Base-by-base conservation (phyloP, 768 basidiomycete genomes). In the Phaffia australis region DNA sequence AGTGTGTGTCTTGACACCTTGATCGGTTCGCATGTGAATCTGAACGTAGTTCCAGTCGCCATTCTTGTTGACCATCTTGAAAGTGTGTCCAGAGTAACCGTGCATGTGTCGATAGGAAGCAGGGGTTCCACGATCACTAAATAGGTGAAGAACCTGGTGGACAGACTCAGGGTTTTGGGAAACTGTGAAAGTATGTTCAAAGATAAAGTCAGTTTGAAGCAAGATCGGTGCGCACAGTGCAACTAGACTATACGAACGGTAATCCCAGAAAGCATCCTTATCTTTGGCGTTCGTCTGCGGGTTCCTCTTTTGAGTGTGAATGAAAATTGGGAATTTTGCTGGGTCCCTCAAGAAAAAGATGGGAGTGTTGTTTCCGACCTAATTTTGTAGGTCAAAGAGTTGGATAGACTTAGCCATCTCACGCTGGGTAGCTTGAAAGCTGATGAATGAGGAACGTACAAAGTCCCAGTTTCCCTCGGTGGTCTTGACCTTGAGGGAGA, bases 221-320 rank as follows among this genome's bases (percentile, higher is more conserved):
- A 19, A 25, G 29, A 25, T 5, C 27, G 3, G 6, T 2, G 18
- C 21, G 56, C 29, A 57, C 4, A 3, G 56, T 11, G 23, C 3
- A 18, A 30, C 18, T 9, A 23, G 7, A 32, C 14, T 19, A 30
- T 19, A n/a, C 21, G 35, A 21, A 42, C 35, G 29, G 21, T 23
- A 46, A 23, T 47, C 19, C 52, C 52, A 32, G 59, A 60, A 21
- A 32, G 66, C 69, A n/a, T 91, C 87, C 56, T 85, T 74, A 79
- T 90, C 89, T 76, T 87, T 90, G 72, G 93, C 77, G 77, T 97
- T 88, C 9, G 91, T 93, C 74, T 89, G 88, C 19, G 93, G 93
- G 76, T 84, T 86, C 83, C 72, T 70, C 73, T 77, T 79, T 73
- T 79, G 79, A 32, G 79, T 79, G 74, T 79, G 78, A 69, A 80